Evolutionary conservation across 2,329 filamentous ascomycete species (phyloP).

Genomic region (Metarhizium humberi): DNA sequence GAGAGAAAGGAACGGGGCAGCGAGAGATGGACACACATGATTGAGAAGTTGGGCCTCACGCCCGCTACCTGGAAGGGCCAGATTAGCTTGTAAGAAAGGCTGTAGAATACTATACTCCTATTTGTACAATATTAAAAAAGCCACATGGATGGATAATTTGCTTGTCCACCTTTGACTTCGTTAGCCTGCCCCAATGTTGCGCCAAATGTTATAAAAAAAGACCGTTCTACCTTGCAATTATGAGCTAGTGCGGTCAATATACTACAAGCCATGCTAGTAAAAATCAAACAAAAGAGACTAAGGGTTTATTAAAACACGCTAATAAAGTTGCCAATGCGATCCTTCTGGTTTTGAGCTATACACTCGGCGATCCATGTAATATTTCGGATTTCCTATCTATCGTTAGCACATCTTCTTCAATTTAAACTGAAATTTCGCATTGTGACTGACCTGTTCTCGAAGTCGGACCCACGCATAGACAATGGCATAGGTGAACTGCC

Average conservation of each 20-base stretch:
- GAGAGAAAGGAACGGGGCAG: slow-evolving; percentile 84
- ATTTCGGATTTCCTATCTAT: slow-evolving; percentile 84
- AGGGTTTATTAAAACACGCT: slow-evolving; percentile 67
- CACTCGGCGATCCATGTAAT: slow-evolving; percentile 99
- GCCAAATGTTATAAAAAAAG: slow-evolving; percentile 14
- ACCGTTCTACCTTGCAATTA: slow-evolving; percentile 25
- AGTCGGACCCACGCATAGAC: slow-evolving; percentile 98
- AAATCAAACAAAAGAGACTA: neutral
- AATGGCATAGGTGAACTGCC: slow-evolving; percentile 89
- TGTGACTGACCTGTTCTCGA: slow-evolving; percentile 72
- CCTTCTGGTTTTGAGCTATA: slow-evolving; percentile 99
- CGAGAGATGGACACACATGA: slow-evolving; percentile 77
- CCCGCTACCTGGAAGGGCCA: slow-evolving; percentile 86
- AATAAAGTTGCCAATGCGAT: slow-evolving; percentile 97
- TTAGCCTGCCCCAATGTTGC: slow-evolving; percentile 17
- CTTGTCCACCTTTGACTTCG: slow-evolving; percentile 6
- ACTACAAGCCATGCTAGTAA: slow-evolving; percentile 30
- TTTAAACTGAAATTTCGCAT: neutral
- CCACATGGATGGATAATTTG: slow-evolving; percentile 12
- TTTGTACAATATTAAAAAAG: slow-evolving; percentile 39
- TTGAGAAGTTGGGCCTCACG: slow-evolving; percentile 75
- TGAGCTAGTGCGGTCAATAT: slow-evolving; percentile 24
- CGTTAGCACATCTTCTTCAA: slow-evolving; percentile 19
- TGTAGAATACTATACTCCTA: slow-evolving; percentile 33
- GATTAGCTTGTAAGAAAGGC: slow-evolving; percentile 42